Percentiles rank a stretch among this genome's conserved stretches.
Evolutionary conservation across 2,329 filamentous ascomycete genomes (phyloP).

Genomic region (Davidsoniella neocaledoniae): DNA sequence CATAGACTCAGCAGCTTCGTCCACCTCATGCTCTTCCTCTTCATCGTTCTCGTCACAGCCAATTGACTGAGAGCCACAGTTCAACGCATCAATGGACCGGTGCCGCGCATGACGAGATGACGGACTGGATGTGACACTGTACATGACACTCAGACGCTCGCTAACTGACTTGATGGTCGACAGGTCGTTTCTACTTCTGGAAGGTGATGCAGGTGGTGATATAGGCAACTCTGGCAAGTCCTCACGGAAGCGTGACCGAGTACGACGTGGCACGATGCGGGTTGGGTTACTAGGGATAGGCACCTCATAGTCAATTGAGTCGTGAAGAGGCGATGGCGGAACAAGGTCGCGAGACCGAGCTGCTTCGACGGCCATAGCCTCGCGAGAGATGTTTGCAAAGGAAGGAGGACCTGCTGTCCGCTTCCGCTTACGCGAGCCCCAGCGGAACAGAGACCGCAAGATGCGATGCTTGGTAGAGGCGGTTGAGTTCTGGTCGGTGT

Average conservation of each 20-base stretch:
- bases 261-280: constrained; percentile 49
- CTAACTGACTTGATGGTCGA: constrained; percentile 12
- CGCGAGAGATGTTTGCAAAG: constrained; percentile 18
- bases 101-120: constrained; percentile 6
- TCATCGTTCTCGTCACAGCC: constrained; percentile 15
- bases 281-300: constrained; percentile 19
- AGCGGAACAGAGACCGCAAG: constrained; percentile 12
- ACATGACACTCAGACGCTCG: constrained; percentile 8
- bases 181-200: constrained; percentile 9
- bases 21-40: not conserved
- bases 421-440: constrained; percentile 17
- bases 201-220: constrained; percentile 61
- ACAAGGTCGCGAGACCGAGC: constrained; percentile 27
- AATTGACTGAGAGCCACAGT: constrained; percentile 8
- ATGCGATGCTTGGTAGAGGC: constrained; percentile 7
- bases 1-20: not conserved
- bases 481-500: constrained; percentile 3
- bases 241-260: constrained; percentile 81
- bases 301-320: constrained; percentile 16
- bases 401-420: constrained; percentile 13
- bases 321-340: constrained; percentile 11
- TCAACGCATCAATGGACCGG: constrained; percentile 11
- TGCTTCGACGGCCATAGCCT: constrained; percentile 21
- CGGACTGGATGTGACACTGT: constrained; percentile 8
- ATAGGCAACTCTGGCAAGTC: constrained; percentile 74